Evolutionary conservation across 2,329 filamentous ascomycete genomes (phyloP), one percentile per base, ranked within the genome.

Genomic region (Lasiodiplodia citricola): DNA sequence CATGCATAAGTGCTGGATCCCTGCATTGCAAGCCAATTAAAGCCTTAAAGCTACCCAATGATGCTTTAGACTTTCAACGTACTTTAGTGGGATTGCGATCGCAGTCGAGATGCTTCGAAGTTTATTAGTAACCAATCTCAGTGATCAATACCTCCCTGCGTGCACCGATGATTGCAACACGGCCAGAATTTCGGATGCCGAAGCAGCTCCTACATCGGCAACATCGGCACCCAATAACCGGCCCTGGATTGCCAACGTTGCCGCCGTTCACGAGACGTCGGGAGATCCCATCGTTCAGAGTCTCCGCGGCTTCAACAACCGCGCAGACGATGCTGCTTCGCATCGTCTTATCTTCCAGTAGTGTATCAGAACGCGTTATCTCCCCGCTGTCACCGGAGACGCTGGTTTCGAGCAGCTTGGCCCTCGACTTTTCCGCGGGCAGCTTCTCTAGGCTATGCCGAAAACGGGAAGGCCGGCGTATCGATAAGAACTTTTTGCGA

Each of bases 401-500:
- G 4, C 23, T 52, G 60, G 13, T 52, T 52, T 21, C 8, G 11
- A 11, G 31, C 13, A 37, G 28, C 60, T 63, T 51, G 58, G 58
- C 44, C 31, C 38, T 21, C 47, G 23, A 50, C 60, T 64, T 64
- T 52, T 64, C 60, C 60, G 60, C 60, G 60, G 60, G 28, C 60
- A n/a, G 58, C 44, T 51, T 63, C 41, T 63, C 58, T 25, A 28
- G 13, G 25, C 58, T 51, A 63, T 13, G 41, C 58, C 58, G 28
- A 51, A 63, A 18, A 18, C 58, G 16, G 58, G n/a, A 51, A 37
- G 6, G 31, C 44, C 2, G 47, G 28, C 47, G 55, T 68, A 68
- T 68, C 66, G 66, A 68, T 68, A 68, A 63, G 56, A 28, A 54
- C 10, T 44, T 56, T 28, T 31, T 23, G 63, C 51, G 37, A 68